Evolutionary conservation across 768 basidiomycete species (phyloP), one percentile per base, ranked within the genome.

Genomic region (Suillus weaverae): DNA sequence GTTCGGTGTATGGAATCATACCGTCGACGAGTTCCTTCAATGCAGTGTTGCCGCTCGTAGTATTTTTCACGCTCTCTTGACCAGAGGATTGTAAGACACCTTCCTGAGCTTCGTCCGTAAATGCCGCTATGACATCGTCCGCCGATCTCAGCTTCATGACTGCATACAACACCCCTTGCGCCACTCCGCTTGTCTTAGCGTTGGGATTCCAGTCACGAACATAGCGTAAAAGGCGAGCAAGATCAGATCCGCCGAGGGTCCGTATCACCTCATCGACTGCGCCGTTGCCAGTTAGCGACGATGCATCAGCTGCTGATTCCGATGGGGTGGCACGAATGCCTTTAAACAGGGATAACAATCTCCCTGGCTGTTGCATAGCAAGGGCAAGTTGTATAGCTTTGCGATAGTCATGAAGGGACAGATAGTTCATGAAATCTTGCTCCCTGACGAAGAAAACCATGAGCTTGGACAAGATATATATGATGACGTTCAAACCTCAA

Each of bases 131-230:
- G 54, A 99, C 79, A 41, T 94, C 89, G 39, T 91, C 90, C 6
- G 90, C 87, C 1, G 88, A 80, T 35, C 89, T 86, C 66, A 91
- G 78, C 76, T 92, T 92, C 66, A 98, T 76, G 59, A 98, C 78
- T 5, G 95, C 89, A 71, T 91, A 86, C 63, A 99, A 77, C 48
- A 98, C 83, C 38, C 80, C 81, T 78, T 99, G 97, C 8, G 97
- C 97, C 51, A 97, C 84, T 20, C 80, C 81, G 67, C 91, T 91
- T 26, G 92, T 95, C 72, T 89, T 89, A n/a, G 92, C 91, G 66
- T 89, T 90, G n/a, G 95, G 88, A 76, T 99, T 99, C 97, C 97
- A 99, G 69, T 91, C 89, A 54, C 92, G 84, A 51, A 94, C 83
- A 76, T 92, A 95, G 20, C 85, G 85, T 61, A 98, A 80, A 41